phyloP scores from a whole-genome alignment of 495 filamentous ascomycete genomes.

The Xylaria cubensis region DNA sequence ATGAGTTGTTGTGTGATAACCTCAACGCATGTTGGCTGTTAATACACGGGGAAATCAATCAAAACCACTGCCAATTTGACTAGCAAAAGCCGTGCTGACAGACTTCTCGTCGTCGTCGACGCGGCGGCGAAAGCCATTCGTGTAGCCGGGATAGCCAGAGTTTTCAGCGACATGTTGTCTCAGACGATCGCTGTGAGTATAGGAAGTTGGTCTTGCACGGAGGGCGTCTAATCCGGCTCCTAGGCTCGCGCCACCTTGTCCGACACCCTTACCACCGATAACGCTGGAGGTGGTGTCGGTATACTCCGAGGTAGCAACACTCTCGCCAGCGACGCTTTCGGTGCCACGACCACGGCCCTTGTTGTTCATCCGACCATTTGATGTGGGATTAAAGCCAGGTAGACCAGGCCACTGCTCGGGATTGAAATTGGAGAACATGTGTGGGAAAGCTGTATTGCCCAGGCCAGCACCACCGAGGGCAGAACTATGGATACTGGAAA shows the following conservation, averaged over 20 bases:
- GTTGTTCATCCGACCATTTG: slow-evolving; percentile 56
- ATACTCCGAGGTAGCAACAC: slow-evolving; percentile 84
- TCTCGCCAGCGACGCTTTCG: slow-evolving; percentile 86
- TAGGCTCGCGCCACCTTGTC: slow-evolving; percentile 76
- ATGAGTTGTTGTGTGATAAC: slow-evolving; percentile 14
- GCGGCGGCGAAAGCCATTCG: slow-evolving; percentile 79
- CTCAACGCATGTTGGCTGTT: slow-evolving; percentile 24
- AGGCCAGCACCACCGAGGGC: slow-evolving; percentile 83
- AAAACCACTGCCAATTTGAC: slow-evolving; percentile 88
- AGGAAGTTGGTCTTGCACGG: slow-evolving; percentile 51
- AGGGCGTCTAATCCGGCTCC: slow-evolving; percentile 76
- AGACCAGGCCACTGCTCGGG: slow-evolving; percentile 88
- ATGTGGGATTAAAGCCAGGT: slow-evolving; percentile 66
- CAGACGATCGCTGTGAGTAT: slow-evolving; percentile 64
- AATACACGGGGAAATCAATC: slow-evolving; percentile 66
- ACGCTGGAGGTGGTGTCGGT: slow-evolving; percentile 81
- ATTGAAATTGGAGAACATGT: slow-evolving; percentile 93
- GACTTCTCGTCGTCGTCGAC: slow-evolving; percentile 95
- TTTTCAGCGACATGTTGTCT: slow-evolving; percentile 91
- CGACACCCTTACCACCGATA: slow-evolving; percentile 74
- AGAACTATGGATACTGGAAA: slow-evolving; percentile 93
- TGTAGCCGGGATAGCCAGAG: slow-evolving; percentile 58
- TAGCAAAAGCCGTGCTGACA: slow-evolving; percentile 93
- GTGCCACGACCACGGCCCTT: slow-evolving; percentile 68
- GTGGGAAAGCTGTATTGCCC: slow-evolving; percentile 79